These are phyloP conservation scores for Solanum chacoense DNA, from an alignment of 305 asterid species.

Conservation along the genomic window DNA sequence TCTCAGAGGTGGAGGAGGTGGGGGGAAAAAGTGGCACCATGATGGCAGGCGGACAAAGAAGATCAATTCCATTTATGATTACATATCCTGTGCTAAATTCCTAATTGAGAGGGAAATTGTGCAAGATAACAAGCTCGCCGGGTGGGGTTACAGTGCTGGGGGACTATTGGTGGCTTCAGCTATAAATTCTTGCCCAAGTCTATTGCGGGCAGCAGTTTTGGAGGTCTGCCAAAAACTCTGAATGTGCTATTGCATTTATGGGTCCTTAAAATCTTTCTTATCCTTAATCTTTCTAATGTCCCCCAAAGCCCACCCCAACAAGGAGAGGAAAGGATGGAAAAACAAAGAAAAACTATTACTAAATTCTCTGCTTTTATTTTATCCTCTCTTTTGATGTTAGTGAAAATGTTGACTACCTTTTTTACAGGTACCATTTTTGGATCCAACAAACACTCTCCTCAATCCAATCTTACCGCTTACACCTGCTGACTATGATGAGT, in stretches of 20 bases:
- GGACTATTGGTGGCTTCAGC: slow-evolving; percentile 93
- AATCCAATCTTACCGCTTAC: slow-evolving; percentile 66
- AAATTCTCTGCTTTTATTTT: neutral
- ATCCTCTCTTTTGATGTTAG: neutral
- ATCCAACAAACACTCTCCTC: slow-evolving; percentile 75
- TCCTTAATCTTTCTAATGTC: neutral
- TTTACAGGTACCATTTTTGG: slow-evolving; percentile 78
- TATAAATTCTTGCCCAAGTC: slow-evolving; percentile 56
- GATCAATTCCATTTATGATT: slow-evolving; percentile 64
- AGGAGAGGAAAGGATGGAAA: neutral
- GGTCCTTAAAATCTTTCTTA: neutral
- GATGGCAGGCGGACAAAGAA: slow-evolving; percentile 70
- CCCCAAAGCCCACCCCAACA: neutral
- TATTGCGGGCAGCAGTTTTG: slow-evolving; percentile 81
- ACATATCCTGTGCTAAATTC: slow-evolving; percentile 76
- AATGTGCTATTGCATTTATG: neutral
- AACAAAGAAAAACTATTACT: neutral
- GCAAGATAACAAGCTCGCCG: slow-evolving; percentile 73
- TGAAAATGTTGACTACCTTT: neutral
- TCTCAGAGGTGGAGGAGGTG: slow-evolving; percentile 93
- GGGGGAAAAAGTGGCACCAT: slow-evolving; percentile 64
- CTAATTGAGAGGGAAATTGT: slow-evolving; percentile 57
- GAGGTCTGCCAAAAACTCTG: slow-evolving; percentile 36
- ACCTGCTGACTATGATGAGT: slow-evolving; percentile 85
- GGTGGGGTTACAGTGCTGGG: slow-evolving; percentile 98